Evolutionary conservation across 2,329 filamentous ascomycete genomes (phyloP), one percentile per base, ranked within the genome.

Genomic region (Davidsoniella eucalypti): DNA sequence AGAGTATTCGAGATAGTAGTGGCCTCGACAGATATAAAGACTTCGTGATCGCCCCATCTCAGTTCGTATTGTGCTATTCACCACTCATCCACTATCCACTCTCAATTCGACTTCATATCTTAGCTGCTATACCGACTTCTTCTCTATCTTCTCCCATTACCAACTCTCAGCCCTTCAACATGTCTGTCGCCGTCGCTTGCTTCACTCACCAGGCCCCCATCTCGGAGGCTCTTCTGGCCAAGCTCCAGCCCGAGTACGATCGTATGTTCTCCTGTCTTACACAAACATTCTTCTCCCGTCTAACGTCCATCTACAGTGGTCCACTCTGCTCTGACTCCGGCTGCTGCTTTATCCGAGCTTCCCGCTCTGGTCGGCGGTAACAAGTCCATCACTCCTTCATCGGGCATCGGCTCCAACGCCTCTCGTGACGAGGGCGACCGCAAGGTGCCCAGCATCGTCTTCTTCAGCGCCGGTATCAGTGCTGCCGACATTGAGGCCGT

Each of bases 161-260:
- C 9, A 42, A 4, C 25, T 21, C 4, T 10, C 9, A 8, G 21
- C 14, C 16, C 4, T 29, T 23, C 47, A 55, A 43, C 42, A 55
- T 55, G 52, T 40, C 47, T 16, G 21, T 52, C 21, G 46, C 54
- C 16, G 47, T 55, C 12, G 54, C 54, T 21, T 50, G 49, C 29
- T 54, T 52, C 44, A 51, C 41, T n/a, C 41, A 48, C 47, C 44
- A 52, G 43, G 46, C 49, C 23, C 44, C 44, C 10, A 39, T 53
- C 18, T 49, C 51, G 29, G 43, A 46, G 17, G 52, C 47, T 29
- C 39, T 55, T 23, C 26, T 49, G 5, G 45, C 36, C 12, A 39
- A 43, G 7, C 49, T 55, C 21, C 18, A 43, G 18, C 54, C 54
- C 18, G 50, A 55, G 18, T 55, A 52, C 23, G 52, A 54, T 37